These are phyloP conservation scores for Akanthomyces uredinophilus DNA, from an alignment of 2,329 filamentous ascomycete genomes.

Conservation along the genomic window DNA sequence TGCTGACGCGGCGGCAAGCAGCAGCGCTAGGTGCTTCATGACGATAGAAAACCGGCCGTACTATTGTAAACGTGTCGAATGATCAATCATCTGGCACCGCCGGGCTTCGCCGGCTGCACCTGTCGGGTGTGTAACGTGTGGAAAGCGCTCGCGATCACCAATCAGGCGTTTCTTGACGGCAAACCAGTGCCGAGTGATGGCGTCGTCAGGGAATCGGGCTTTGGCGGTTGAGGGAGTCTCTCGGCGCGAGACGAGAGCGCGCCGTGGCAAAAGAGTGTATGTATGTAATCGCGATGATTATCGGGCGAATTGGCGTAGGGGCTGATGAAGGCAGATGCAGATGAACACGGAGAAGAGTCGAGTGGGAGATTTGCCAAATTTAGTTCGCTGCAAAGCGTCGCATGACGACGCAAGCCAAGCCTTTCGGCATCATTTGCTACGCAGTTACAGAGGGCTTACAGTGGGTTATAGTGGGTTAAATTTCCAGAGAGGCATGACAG, in stretches of 20 bases:
- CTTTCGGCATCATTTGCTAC: neutral
- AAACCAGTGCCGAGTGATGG: neutral
- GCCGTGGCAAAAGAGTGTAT: neutral
- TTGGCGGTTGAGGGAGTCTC: neutral
- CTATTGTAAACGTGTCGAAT: neutral
- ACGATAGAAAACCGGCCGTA: neutral
- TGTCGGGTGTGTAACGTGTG: neutral
- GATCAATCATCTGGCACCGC: neutral
- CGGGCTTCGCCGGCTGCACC: neutral
- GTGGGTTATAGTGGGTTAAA: too few species aligned
- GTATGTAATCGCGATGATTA: neutral
- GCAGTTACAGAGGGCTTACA: neutral
- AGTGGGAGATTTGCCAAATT: neutral
- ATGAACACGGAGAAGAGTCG: neutral
- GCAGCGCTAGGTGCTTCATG: slow-evolving; percentile 8
- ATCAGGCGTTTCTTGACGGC: neutral
- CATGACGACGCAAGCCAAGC: neutral
- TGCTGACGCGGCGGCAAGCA: slow-evolving; percentile 3
- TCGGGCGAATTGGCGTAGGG: neutral
- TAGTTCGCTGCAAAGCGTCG: neutral
- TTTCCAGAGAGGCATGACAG: neutral
- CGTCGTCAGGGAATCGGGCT: neutral
- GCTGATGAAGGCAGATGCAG: neutral
- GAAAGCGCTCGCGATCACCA: neutral
- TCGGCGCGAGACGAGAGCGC: neutral